Evolutionary conservation across 345 rosid species (phyloP), one percentile per base, ranked within the genome.

Genomic region (Salix caprea): DNA sequence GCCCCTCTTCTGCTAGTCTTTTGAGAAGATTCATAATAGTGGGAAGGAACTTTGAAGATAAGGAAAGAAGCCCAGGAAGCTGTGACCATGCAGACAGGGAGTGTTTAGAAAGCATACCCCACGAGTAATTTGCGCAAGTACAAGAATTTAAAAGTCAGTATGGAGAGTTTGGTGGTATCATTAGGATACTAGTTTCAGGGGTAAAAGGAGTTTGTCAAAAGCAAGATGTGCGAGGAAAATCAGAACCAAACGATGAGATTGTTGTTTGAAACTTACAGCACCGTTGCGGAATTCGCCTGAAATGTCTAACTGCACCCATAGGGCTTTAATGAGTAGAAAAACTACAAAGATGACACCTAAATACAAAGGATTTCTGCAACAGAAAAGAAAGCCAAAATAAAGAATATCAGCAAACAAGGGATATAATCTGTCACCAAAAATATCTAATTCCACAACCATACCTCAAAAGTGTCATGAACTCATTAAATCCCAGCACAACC

Each of bases 381-480:
- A 62, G 71, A 78, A 65, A 82, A 64, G 74, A 10, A 78, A 16
- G 40, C 14, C 6, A 24, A 21, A 72, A 72, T 50, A 74, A 74
- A 37, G 54, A 50, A 40, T 30, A 79, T 80, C 56, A 71, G 83
- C 54, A 64, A 74, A 36, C 58, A 26, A 42, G 32, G 40, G 26
- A 18, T 61, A 61, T 34, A 10, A 69, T 68, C 30, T 67, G 62
- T 28, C 39, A 72, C 26, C 13, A 75, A 64, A 61, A 42, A 72
- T 70, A 70, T 46, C 7, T 19, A 69, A 65, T 46, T 67, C 73
- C 65, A 37, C 61, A 23, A 58, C 11, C 66, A 72, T 48, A 94
- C 99, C 99, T 96, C 80, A 96, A 83, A 74, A 96, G 92, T 70
- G 97, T 94, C 98, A 96, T 96, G 75, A 96, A 96, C 86, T 96